Base-by-base conservation (phyloP, 768 basidiomycete genomes). In the Russula earlei region DNA sequence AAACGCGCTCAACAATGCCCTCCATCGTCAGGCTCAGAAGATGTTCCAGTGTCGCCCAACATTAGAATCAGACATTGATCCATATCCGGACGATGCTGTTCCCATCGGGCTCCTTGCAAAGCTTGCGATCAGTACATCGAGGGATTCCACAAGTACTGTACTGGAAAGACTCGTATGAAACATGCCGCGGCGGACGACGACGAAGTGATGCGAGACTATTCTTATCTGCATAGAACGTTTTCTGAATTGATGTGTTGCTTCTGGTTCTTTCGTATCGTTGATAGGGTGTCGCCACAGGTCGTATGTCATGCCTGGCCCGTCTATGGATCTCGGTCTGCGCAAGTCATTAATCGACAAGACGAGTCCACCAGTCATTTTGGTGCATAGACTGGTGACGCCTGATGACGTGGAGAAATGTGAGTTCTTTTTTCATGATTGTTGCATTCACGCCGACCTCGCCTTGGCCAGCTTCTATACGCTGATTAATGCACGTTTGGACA, bases 371-470 rank as follows among this genome's bases (percentile, higher is more conserved):
- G 88, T 90, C 63, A 89, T 92, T 54, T 66, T 91, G 40, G 78
- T 88, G 2, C 88, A 90, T 62, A 86, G 86, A 11, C 70, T 92
- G 20, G 86, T 92, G 34, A 82, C 81, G 1, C 79, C 84, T 0
- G 79, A 80, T 45, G 89, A 91, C 58, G 87, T 91, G 2, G 84
- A 90, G 55, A 83, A 83, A 87, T 91, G 86, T 89, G 62, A 31
- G 88, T 76, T 19, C 14, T 40, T 8, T 22, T 5, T 33, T 7
- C 55, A 12, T 47, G 17, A 10, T 31, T 31, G 22, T 20, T 49
- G 25, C 12, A 27, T 15, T 17, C 9, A 9, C 45, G 44, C 58
- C 48, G 40, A 54, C 37, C 10, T 12, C 24, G 33, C 38, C n/a
- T 22, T 19, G 12, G 14, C 17, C 61, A 90, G 87, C 63, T 91